Base-by-base conservation (phyloP, 371 early-diverging fungal genomes). In the Mucor velutinosus region DNA sequence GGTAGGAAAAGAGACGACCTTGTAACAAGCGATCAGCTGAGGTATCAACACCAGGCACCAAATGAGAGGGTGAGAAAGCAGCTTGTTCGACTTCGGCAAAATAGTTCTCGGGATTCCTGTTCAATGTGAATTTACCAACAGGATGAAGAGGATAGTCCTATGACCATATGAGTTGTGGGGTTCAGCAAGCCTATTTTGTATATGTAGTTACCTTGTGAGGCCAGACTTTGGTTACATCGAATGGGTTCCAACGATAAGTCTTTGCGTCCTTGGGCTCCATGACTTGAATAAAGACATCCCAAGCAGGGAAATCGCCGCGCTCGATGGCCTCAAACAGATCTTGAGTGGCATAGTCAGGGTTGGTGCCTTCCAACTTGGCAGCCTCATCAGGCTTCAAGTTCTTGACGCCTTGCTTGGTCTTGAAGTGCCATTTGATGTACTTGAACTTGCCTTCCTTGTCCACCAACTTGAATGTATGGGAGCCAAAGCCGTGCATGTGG, bases 371-470 rank as follows among this genome's bases (percentile, higher is more conserved):
- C 27, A 92, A 66, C 39, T 81, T 69, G 23, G 66, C 73, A 11
- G 93, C 93, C 49, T 92, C 86, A 27, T 83, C 88, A 47, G 80
- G 80, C 47, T 78, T 79, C 39, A 91, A 71, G 81, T 86, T 89
- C 82, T 91, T 88, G 80, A 89, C 82, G 41, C 93, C 93, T 76
- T 90, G 91, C 60, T 89, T 80, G 43, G 94, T 88, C 78, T 88
- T 90, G 79, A 89, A 93, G 83, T 95, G 94, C 89, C 89, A 93
- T 79, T 93, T 94, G 84, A 92, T 90, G 62, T 88, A 90, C 58
- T 80, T 79, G 75, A 80, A 82, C 63, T 87, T 76, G 41, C 93
- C 93, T 27, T 90, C 71, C 27, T 76, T 80, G 67, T 91, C 86
- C 25, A 94, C 93, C 35, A 93, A 76, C 71, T 89, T 89, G 61